These are phyloP conservation scores for Coccinonectria pachysandricola DNA, from an alignment of 2,329 filamentous ascomycete genomes.

Conservation along the genomic window DNA sequence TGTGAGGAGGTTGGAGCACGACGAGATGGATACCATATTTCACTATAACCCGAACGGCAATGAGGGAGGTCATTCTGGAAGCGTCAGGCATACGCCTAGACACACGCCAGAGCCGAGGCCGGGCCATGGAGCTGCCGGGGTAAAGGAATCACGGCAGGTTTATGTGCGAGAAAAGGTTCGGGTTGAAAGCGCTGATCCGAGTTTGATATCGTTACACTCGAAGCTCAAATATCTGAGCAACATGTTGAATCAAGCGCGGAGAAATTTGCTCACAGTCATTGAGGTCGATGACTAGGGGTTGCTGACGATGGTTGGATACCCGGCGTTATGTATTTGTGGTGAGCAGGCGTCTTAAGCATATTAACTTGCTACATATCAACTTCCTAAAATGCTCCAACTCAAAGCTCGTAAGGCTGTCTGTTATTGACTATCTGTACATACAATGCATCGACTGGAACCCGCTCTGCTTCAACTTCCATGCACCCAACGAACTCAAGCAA, in stretches of 20 bases:
- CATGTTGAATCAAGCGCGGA: constrained; percentile 57
- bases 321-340: constrained; percentile 10
- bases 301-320: constrained; percentile 21
- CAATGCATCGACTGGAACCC: constrained; percentile 9
- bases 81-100: constrained; percentile 11
- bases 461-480: constrained; percentile 8
- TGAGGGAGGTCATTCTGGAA: constrained; percentile 16
- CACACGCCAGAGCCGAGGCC: constrained; percentile 15
- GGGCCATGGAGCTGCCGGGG: constrained; percentile 9
- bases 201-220: constrained; percentile 68
- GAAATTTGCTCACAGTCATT: constrained; percentile 70
- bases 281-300: constrained; percentile 41
- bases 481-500: constrained; percentile 4
- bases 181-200: constrained; percentile 83
- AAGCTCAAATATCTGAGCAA: constrained; percentile 73
- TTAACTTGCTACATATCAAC: neutral
- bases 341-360: constrained; percentile 4
- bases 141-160: constrained; percentile 44
- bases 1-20: constrained; percentile 55
- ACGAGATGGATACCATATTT: constrained; percentile 73
- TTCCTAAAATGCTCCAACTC: constrained; percentile 1
- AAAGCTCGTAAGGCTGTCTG: too few relatives aligned
- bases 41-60: constrained; percentile 38
- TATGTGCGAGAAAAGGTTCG: constrained; percentile 82
- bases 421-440: constrained; percentile 20